phyloP scores from a whole-genome alignment of 2,329 filamentous ascomycete genomes.

The Talaromyces sp. region DNA sequence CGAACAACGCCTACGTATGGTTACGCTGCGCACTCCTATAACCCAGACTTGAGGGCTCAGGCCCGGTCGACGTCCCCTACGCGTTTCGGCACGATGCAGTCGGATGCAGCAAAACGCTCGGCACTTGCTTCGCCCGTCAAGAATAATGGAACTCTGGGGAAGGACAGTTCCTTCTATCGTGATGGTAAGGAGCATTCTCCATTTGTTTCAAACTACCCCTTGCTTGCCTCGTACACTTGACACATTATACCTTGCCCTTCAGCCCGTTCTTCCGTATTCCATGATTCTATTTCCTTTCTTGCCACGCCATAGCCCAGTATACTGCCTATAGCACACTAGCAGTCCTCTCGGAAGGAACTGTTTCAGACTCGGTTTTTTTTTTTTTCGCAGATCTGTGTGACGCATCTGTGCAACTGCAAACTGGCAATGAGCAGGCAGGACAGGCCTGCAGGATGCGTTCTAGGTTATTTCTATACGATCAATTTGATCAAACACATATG shows the following conservation, averaged over 20 bases:
- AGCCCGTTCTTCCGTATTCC: neutral
- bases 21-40: slow-evolving; percentile 12
- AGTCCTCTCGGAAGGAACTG: neutral
- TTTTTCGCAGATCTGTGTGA: neutral
- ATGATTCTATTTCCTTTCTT: neutral
- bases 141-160: slow-evolving; percentile 21
- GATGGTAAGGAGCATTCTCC: slow-evolving; percentile 28
- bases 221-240: neutral
- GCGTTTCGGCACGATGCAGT: slow-evolving; percentile 25
- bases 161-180: slow-evolving; percentile 24
- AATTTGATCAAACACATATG: neutral
- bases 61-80: slow-evolving; percentile 19
- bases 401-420: slow-evolving; percentile 4
- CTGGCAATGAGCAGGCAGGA: neutral
- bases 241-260: neutral
- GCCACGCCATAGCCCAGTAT: neutral
- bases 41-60: slow-evolving; percentile 16
- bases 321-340: neutral
- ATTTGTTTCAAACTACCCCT: neutral
- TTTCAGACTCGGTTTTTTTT: neutral
- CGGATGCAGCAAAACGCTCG: slow-evolving; percentile 24
- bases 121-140: slow-evolving; percentile 24
- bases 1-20: slow-evolving; percentile 12
- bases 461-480: neutral
- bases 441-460: neutral